Conservation (phyloP, 768 basidiomycete species). For the Pisolithus marmoratus region DNA sequence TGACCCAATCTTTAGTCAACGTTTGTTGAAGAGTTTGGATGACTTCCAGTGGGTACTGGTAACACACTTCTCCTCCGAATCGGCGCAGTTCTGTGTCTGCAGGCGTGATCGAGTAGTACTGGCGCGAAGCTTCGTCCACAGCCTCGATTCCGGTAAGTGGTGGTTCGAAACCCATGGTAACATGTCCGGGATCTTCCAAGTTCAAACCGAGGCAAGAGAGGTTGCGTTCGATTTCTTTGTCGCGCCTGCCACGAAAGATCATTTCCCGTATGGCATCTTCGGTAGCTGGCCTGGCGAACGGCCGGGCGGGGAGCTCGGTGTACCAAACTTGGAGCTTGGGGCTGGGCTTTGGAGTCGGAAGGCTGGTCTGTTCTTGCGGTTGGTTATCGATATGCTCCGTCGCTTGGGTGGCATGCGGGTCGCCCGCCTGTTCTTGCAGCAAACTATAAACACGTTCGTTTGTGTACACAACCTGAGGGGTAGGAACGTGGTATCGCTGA, state of each 20-base stretch:
- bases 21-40: conserved; percentile 9
- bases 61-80: not conserved
- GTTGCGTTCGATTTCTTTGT: not conserved
- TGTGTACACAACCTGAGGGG: not conserved
- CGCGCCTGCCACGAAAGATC: conserved; percentile 1
- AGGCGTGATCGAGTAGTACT: conserved; percentile 6
- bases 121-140: conserved; percentile 1
- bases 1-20: conserved; percentile 5
- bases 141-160: conserved; percentile 2
- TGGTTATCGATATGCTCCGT: no score
- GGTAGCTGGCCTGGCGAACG: not conserved
- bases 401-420: no score
- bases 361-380: not conserved
- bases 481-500: not conserved
- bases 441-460: not conserved
- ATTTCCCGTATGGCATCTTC: not conserved
- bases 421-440: not conserved
- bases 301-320: not conserved
- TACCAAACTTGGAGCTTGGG: not conserved
- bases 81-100: not conserved
- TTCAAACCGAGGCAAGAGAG: no score
- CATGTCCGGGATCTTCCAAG: not conserved
- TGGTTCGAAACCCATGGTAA: not conserved
- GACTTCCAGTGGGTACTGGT: conserved; percentile 5
- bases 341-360: not conserved